Conservation (phyloP, 139 green algal species). For the Volvox reticuliferus region DNA sequence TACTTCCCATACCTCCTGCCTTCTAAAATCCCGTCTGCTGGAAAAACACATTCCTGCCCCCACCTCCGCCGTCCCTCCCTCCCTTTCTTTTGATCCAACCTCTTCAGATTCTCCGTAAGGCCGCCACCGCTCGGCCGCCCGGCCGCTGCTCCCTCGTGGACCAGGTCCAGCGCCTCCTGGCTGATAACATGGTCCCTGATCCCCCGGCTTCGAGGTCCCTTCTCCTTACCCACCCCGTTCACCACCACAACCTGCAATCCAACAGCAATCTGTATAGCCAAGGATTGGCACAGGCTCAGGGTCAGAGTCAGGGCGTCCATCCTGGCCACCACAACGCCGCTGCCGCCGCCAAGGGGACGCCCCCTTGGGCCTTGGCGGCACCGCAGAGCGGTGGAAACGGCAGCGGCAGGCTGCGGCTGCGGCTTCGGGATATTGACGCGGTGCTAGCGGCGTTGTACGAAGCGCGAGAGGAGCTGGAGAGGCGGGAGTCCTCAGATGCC, state of each 20-base stretch:
- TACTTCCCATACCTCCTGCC: not conserved
- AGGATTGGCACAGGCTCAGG: not conserved
- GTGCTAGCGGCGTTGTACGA: conserved; percentile 71
- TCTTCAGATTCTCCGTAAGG: conserved; percentile 40
- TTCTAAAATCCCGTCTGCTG: not conserved
- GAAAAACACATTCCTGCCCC: not conserved
- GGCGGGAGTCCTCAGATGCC: conserved; percentile 64
- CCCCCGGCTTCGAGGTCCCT: not conserved
- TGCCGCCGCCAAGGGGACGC: not conserved
- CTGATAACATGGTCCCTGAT: conserved; percentile 14
- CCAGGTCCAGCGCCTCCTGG: conserved; percentile 42
- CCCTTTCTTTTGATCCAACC: not conserved
- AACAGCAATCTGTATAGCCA: not conserved
- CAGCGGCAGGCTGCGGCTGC: not conserved
- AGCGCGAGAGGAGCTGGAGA: conserved; percentile 59
- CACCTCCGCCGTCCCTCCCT: not conserved
- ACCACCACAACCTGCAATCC: not conserved
- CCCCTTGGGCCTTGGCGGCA: not conserved
- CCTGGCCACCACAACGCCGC: not conserved
- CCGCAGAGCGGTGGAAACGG: not conserved
- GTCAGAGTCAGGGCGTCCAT: not conserved
- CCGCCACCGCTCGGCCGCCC: not conserved
- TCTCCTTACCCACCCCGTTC: not conserved
- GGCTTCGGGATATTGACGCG: conserved; percentile 64
- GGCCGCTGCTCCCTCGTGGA: conserved; percentile 37